phyloP scores from a whole-genome alignment of 1,139 yeast genomes.

The Candida tetrigidarum region DNA sequence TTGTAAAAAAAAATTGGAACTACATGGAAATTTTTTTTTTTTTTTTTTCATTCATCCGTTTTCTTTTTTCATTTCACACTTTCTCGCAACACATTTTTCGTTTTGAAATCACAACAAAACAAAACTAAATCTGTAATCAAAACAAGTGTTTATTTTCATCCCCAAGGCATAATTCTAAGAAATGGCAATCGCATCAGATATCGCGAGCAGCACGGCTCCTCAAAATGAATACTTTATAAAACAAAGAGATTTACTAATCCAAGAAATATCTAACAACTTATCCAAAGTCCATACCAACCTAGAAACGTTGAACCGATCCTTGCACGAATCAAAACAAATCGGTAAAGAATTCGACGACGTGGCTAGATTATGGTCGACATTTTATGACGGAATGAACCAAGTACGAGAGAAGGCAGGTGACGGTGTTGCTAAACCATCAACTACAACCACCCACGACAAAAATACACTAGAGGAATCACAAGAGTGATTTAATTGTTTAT shows the following conservation, averaged over 20 bases:
- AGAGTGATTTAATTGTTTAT: slow-evolving; percentile 5
- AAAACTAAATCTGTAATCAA: neutral
- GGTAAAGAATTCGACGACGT: slow-evolving; percentile 53
- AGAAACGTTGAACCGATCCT: slow-evolving; percentile 45
- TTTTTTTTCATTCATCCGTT: no score
- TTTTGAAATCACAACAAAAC: slow-evolving; percentile 10
- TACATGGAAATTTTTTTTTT: no score
- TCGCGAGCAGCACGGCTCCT: neutral
- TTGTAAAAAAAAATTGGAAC: slow-evolving; percentile 8
- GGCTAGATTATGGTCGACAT: slow-evolving; percentile 47
- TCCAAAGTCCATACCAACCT: slow-evolving; percentile 46
- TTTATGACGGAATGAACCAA: slow-evolving; percentile 41
- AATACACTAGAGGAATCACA: neutral
- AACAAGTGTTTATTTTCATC: neutral
- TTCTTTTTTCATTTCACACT: slow-evolving; percentile 1
- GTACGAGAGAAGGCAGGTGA: slow-evolving; percentile 20
- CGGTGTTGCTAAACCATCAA: slow-evolving; percentile 1
- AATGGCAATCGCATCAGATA: slow-evolving; percentile 8
- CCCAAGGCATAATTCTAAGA: neutral
- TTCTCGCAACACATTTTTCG: slow-evolving; percentile 2
- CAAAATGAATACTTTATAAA: slow-evolving; percentile 34
- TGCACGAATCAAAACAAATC: slow-evolving; percentile 46
- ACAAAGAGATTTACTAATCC: slow-evolving; percentile 48
- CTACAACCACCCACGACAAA: neutral
- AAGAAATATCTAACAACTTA: slow-evolving; percentile 44